A percentile compares a stretch with the other conserved stretches of the same genome.
Conservation (phyloP, 768 basidiomycete genomes). For the Calocybe indica region DNA sequence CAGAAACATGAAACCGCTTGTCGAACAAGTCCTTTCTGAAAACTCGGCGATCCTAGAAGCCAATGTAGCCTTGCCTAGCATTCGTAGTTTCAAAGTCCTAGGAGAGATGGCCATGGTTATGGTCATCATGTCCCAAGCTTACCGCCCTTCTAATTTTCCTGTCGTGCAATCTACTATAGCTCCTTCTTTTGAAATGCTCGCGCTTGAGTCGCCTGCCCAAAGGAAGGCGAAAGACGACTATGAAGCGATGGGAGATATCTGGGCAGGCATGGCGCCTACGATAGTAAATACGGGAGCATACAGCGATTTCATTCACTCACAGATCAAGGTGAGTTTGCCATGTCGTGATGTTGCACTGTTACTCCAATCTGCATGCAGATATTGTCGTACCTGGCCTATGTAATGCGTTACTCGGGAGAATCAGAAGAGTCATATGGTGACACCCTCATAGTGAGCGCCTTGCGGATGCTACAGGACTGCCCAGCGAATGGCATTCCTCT, state of each 20-base stretch:
- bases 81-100: conserved; percentile 88
- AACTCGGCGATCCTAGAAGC: conserved; percentile 50
- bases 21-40: conserved; percentile 70
- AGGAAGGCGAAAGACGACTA: conserved; percentile 67
- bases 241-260: conserved; percentile 77
- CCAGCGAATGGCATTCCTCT: conserved; percentile 79
- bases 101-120: conserved; percentile 92
- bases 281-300: conserved; percentile 73
- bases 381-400: conserved; percentile 88
- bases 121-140: conserved; percentile 83
- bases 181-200: conserved; percentile 75
- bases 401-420: conserved; percentile 58
- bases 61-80: conserved; percentile 58
- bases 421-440: conserved; percentile 75
- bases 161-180: conserved; percentile 66
- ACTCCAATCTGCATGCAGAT: conserved; percentile 40
- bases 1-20: conserved; percentile 64
- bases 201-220: conserved; percentile 78
- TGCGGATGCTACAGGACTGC: conserved; percentile 92
- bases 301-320: conserved; percentile 78
- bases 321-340: conserved; percentile 69
- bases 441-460: conserved; percentile 67
- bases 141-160: conserved; percentile 57
- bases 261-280: conserved; percentile 75
- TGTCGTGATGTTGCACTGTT: conserved; percentile 3